Evolutionary conservation across 441 rosid species (phyloP), one percentile per base, ranked within the genome.

Genomic region (Geranium incanum): DNA sequence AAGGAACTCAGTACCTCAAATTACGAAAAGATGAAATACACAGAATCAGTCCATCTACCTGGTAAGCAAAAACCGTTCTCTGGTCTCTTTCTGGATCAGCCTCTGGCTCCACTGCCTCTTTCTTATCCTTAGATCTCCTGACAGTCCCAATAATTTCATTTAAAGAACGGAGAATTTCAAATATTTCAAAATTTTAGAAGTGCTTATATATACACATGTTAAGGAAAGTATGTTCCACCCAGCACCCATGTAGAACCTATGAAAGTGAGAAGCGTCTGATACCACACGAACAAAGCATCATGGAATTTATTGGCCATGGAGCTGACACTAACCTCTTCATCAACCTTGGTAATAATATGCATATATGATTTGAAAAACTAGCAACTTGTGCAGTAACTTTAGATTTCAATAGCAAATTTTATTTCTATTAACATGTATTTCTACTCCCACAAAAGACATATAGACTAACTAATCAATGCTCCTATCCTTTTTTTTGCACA

Each of bases 31-130:
- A 71, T 13, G 70, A 79, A 18, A 60, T 15, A 57, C 8, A 13
- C 37, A 72, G 2, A 60, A 36, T 68, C 38, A 63, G 19, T 67
- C 8, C 52, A 77, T 64, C 6, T 62, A 90, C 98, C 97, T 90
- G 98, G 77, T 93, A 93, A 18, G 95, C 98, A 83, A 93, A 93
- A 80, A 93, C 98, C 3, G 98, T 90, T 81, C 95, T 85, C 75
- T 90, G 98, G 78, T 93, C 98, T 81, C 98, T 90, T 81, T 93
- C 98, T 3, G 98, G 98, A 82, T 93, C 98, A 59, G 88, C 90
- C 82, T 90, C 98, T 71, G 95, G 90, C 81, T 90, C 97, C 68
- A 72, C 78, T 3, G 68, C 76, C 70, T 92, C 95, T 79, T 88
- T 90, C 88, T 93, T 90, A 16, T 93, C 97, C 80, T 78, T 93